Evolutionary conservation across 2,329 filamentous ascomycete species (phyloP), one percentile per base, ranked within the genome.

Genomic region (Botrytis elliptica): DNA sequence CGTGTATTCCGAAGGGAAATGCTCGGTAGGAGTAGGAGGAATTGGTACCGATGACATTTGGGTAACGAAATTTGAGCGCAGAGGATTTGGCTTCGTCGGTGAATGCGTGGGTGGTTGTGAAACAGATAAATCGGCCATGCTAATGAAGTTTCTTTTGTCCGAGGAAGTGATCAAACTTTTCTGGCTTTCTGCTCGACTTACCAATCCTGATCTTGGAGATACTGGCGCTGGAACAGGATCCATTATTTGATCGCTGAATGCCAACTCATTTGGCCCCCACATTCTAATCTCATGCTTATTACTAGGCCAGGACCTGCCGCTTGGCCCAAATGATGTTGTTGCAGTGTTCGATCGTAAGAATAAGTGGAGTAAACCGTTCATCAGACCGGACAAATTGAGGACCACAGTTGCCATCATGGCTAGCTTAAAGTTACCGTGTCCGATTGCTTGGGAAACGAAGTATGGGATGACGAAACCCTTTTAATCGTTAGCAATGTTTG

Each of bases 351-450:
- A 89, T 76, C 91, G 87, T 68, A 93, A 84, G 77, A 92, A 91
- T 14, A 93, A 83, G 77, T 92, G 90, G 38, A 92, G 84, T 25
- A 89, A 87, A 6, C 90, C 89, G 25, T 88, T 90, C 80, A 90
- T 85, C 25, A 93, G 82, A 3, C 91, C 91, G 0, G 90, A 90
- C 3, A 91, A 84, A 78, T 92, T 92, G 25, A 89, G 84, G 4
- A 90, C 88, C 10, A 93, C 88, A 25, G 90, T 88, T 40, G 89
- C 89, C 59, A 92, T 87, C 84, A 91, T 89, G 3, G 88, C 85
- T 6, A 90, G 82, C 40, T 85, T 86, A 63, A 87, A 74, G 81
- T 85, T 84, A 42, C 84, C 80, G 68, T 71, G 25, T n/a, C 66
- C 80, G 72, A 89, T 86, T 9, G 86, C 84, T 33, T 91, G 82